Conservation (phyloP, 2,329 filamentous ascomycete species). For the Paraphoma chrysanthemicola region DNA sequence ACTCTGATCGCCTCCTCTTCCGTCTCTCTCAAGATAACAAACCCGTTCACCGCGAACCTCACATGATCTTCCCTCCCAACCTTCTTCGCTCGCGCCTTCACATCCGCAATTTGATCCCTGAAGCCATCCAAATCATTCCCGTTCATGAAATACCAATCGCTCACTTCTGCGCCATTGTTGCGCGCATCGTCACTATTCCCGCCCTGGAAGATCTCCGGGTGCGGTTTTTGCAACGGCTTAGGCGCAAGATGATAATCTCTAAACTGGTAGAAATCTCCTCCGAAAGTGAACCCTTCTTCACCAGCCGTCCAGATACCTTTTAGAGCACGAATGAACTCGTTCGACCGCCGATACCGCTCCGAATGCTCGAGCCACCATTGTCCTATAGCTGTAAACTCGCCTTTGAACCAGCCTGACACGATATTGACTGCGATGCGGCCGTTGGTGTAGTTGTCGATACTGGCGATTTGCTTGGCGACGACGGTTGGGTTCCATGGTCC, state of each 20-base stretch:
- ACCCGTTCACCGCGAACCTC: constrained; percentile 59
- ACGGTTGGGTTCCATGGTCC: constrained; percentile 49
- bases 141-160: constrained; percentile 64
- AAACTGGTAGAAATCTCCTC: constrained; percentile 62
- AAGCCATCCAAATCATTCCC: constrained; percentile 63
- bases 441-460: constrained; percentile 60
- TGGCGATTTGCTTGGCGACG: constrained; percentile 62
- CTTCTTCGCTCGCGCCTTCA: constrained; percentile 55
- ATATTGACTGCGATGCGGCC: constrained; percentile 61
- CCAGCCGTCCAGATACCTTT: constrained; percentile 59
- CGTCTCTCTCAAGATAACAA: constrained; percentile 59
- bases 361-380: constrained; percentile 64
- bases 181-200: constrained; percentile 60
- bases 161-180: constrained; percentile 57
- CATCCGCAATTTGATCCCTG: constrained; percentile 58
- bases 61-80: constrained; percentile 54
- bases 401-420: constrained; percentile 63
- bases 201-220: constrained; percentile 62
- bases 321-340: constrained; percentile 60
- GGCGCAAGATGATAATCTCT: constrained; percentile 59
- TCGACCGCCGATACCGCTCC: constrained; percentile 58
- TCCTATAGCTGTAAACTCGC: constrained; percentile 59
- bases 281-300: constrained; percentile 57
- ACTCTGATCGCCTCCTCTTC: constrained; percentile 59
- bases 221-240: constrained; percentile 58